phyloP scores from a whole-genome alignment of 768 basidiomycete genomes.

The Auriscalpium orientale region DNA sequence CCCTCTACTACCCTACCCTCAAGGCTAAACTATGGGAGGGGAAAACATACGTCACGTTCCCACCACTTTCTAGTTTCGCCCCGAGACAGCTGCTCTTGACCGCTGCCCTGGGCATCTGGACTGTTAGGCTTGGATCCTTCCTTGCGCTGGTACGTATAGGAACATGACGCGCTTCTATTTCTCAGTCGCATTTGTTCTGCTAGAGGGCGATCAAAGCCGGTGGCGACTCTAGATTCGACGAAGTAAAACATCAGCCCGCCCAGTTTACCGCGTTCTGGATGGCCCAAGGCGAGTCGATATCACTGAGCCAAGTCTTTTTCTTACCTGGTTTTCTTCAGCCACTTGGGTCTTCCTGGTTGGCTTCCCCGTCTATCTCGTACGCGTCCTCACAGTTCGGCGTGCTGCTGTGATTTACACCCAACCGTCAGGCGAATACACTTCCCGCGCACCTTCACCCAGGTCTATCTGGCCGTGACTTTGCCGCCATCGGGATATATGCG shows the following conservation, averaged over 20 bases:
- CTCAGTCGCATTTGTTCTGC: too few relatives aligned
- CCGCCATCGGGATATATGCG: slow-evolving; percentile 45
- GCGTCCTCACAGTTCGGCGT: not conserved
- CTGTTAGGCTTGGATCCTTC: slow-evolving; percentile 52
- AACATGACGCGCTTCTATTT: too few relatives aligned
- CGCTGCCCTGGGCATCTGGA: slow-evolving; percentile 54
- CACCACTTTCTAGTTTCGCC: slow-evolving; percentile 40
- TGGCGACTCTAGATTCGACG: slow-evolving; percentile 59
- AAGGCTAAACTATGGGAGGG: slow-evolving; percentile 40
- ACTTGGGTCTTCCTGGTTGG: slow-evolving; percentile 65
- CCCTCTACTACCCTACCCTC: slow-evolving; percentile 55
- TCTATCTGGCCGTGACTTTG: slow-evolving; percentile 47
- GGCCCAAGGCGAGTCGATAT: slow-evolving; percentile 38
- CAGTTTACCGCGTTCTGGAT: slow-evolving; percentile 57
- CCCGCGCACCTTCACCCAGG: slow-evolving; percentile 43
- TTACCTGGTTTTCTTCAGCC: slow-evolving; percentile 24
- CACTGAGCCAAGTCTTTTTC: not conserved
- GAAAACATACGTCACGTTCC: slow-evolving; percentile 26
- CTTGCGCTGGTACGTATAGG: slow-evolving; percentile 37
- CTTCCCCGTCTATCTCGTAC: slow-evolving; percentile 55
- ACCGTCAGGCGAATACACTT: slow-evolving; percentile 37
- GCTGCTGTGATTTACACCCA: not conserved
- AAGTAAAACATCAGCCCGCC: slow-evolving; percentile 40
- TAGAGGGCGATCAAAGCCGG: slow-evolving; percentile 44
- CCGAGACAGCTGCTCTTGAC: slow-evolving; percentile 54